A percentile compares a stretch with the other conserved stretches of the same genome.
phyloP scores from a whole-genome alignment of 352 stramenopile species.

The Salisapilia sapeloensis region DNA sequence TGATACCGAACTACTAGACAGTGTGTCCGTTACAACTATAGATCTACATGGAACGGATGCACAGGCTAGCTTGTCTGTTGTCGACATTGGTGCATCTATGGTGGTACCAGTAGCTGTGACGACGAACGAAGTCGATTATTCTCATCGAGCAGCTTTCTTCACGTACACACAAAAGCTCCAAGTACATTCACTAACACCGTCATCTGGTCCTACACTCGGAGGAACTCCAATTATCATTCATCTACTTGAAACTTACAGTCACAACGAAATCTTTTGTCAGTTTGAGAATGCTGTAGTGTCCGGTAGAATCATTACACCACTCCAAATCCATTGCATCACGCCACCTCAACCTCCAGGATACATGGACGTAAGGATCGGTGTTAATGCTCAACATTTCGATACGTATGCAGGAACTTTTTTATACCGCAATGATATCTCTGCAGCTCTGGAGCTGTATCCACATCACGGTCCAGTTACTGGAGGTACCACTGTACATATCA shows the following conservation, averaged over 20 bases:
- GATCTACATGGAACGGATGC: too few species aligned
- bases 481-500: constrained; percentile 37
- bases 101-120: too few species aligned
- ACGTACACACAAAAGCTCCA: too few species aligned
- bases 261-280: constrained; percentile 1
- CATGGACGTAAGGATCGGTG: constrained; percentile 16
- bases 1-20: too few species aligned
- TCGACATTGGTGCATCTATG: too few species aligned
- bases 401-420: constrained; percentile 20
- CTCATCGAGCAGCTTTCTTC: too few species aligned
- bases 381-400: constrained; percentile 37
- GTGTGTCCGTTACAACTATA: too few species aligned
- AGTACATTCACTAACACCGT: too few species aligned
- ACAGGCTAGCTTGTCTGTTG: too few species aligned
- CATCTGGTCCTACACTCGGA: too few species aligned
- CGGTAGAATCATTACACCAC: constrained; percentile 4
- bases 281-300: constrained; percentile 14
- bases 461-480: constrained; percentile 19
- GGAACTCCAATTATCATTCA: not conserved
- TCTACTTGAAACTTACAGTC: constrained; percentile 10
- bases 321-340: constrained; percentile 4
- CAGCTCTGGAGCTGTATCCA: constrained; percentile 12
- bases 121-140: too few species aligned
- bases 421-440: constrained; percentile 12
- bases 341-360: not conserved